phyloP scores from a whole-genome alignment of 2,329 filamentous ascomycete species.

The Pyrenophora tritici-repentis region DNA sequence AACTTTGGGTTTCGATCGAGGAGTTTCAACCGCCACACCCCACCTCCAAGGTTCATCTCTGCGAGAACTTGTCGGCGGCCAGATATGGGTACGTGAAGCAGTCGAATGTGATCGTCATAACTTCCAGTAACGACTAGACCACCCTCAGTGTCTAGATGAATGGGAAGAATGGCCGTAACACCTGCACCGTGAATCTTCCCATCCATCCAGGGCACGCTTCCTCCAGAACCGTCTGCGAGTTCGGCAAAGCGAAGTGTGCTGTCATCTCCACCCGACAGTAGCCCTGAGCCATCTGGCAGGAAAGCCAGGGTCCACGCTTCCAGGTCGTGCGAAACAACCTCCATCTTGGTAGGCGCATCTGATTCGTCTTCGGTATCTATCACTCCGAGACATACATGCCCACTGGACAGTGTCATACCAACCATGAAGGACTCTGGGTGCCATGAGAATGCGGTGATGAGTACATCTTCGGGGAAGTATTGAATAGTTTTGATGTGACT shows the following conservation, averaged over 20 bases:
- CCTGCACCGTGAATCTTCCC: constrained; percentile 74
- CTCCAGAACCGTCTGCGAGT: constrained; percentile 18
- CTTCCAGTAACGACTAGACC: constrained; percentile 79
- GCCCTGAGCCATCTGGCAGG: constrained; percentile 47
- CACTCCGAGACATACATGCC: constrained; percentile 56
- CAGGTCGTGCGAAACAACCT: constrained; percentile 54
- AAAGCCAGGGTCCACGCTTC: constrained; percentile 79
- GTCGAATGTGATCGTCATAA: constrained; percentile 83
- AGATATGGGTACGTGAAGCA: constrained; percentile 57
- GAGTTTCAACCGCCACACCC: constrained; percentile 84
- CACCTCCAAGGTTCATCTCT: constrained; percentile 71
- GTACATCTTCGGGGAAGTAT: constrained; percentile 60
- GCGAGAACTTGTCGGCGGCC: constrained; percentile 61
- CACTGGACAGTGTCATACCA: constrained; percentile 73
- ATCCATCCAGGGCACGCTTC: constrained; percentile 51
- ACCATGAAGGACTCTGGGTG: constrained; percentile 64
- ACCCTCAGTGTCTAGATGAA: constrained; percentile 54
- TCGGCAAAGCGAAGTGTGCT: constrained; percentile 58
- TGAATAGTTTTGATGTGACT: constrained; percentile 50
- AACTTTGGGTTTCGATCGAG: constrained; percentile 45
- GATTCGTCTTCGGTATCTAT: constrained; percentile 36
- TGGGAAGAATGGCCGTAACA: constrained; percentile 82
- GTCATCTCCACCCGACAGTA: constrained; percentile 79
- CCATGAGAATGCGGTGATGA: constrained; percentile 78
- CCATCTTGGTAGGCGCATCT: constrained; percentile 17